phyloP scores from a whole-genome alignment of 441 rosid species.

The Erodium trifolium region DNA sequence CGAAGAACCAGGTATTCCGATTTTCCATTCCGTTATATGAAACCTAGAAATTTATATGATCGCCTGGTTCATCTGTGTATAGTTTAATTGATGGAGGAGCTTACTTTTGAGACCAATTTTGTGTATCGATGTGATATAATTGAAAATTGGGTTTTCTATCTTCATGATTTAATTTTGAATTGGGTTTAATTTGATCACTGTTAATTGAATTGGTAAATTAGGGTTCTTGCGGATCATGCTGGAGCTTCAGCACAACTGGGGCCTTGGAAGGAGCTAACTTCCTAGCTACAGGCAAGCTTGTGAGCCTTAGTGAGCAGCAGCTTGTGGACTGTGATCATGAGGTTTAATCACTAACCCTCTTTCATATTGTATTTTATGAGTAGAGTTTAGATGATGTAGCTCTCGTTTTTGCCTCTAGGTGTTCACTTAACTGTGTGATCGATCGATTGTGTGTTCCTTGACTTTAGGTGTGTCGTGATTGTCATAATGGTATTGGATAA shows the following conservation, averaged over 20 bases:
- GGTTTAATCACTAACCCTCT: slow-evolving; percentile 29
- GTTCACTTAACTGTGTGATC: background rate
- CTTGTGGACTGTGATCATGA: slow-evolving; percentile 99
- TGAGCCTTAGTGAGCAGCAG: slow-evolving; percentile 94
- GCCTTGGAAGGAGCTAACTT: slow-evolving; percentile 89
- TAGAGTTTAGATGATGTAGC: background rate
- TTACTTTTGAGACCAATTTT: too few relatives aligned
- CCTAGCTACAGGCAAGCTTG: slow-evolving; percentile 75
- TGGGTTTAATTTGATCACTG: background rate
- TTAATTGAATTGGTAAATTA: slow-evolving; percentile 20
- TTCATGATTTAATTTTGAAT: too few relatives aligned
- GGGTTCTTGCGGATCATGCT: slow-evolving; percentile 97
- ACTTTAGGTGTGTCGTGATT: background rate
- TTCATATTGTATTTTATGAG: background rate
- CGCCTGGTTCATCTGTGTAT: too few relatives aligned
- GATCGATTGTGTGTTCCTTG: background rate
- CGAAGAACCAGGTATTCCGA: slow-evolving; percentile 64
- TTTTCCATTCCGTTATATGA: too few relatives aligned
- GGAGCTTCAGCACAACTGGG: slow-evolving; percentile 95
- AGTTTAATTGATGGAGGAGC: too few relatives aligned
- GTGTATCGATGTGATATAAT: background rate
- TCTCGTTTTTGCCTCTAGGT: background rate
- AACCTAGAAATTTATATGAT: too few relatives aligned
- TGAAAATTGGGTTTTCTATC: too few relatives aligned
- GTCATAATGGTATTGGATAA: too few relatives aligned